phyloP scores from a whole-genome alignment of 345 rosid genomes.

The thale cress (Arabidopsis thaliana) region TAIR10.1 NC_003074.8:1795001-1795500 shows the following conservation, averaged over 20 bases:
- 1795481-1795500: slow-evolving; percentile 1
- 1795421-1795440: slow-evolving; percentile 16
- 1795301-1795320: slow-evolving; percentile 28
- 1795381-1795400: slow-evolving; percentile 33
- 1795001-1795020: slow-evolving; percentile 33
- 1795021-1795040: slow-evolving; percentile 26
- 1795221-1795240: slow-evolving; percentile 17
- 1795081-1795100: slow-evolving; percentile 30
- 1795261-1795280: slow-evolving; percentile 17
- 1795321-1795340: slow-evolving; percentile 34
- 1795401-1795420: slow-evolving; percentile 42
- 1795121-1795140: slow-evolving; percentile 18
- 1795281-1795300: not conserved
- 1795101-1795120: slow-evolving; percentile 26
- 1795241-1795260: not conserved
- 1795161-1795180: slow-evolving; percentile 46
- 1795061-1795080: slow-evolving; percentile 19
- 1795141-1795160: slow-evolving; percentile 43
- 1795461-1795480: slow-evolving; percentile 26
- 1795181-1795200: slow-evolving; percentile 48
- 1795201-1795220: slow-evolving; percentile 34
- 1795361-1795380: slow-evolving; percentile 21
- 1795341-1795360: slow-evolving; percentile 44
- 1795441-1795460: slow-evolving; percentile 18
- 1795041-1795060: slow-evolving; percentile 12